Evolutionary conservation across 345 rosid genomes (phyloP).

Genomic region (Melaleuca alternifolia): DNA sequence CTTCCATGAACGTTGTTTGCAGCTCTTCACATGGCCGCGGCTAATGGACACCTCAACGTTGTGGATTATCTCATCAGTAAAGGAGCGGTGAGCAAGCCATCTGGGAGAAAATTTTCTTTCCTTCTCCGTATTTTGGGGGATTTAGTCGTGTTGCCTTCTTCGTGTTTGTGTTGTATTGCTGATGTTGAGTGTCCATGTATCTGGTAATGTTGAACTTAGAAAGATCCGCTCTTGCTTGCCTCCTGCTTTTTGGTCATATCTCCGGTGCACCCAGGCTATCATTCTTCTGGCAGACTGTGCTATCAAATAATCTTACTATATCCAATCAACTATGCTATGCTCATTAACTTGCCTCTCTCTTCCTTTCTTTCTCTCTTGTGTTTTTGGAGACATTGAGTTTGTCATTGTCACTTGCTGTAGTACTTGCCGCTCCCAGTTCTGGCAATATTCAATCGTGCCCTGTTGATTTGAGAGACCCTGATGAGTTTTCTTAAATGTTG

Average conservation of each 20-base stretch:
- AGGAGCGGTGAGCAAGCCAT: slow-evolving; percentile 49
- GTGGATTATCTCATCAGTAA: slow-evolving; percentile 64
- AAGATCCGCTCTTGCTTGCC: neutral
- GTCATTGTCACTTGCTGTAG: neutral
- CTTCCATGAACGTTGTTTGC: slow-evolving; percentile 1
- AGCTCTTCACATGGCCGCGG: slow-evolving; percentile 98
- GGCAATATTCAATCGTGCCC: neutral
- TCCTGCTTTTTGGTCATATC: neutral
- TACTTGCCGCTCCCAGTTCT: neutral
- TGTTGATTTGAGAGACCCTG: neutral
- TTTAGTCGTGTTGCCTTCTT: neutral
- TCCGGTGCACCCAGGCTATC: neutral
- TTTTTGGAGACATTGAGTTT: neutral
- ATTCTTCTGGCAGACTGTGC: neutral
- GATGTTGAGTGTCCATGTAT: neutral
- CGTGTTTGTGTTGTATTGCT: neutral
- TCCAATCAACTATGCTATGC: neutral
- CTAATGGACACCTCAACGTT: slow-evolving; percentile 61
- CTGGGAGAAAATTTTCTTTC: neutral
- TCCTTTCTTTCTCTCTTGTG: neutral
- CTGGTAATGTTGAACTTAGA: neutral
- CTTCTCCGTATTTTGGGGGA: neutral
- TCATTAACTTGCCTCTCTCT: neutral
- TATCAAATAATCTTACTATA: neutral
- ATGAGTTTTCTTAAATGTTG: neutral